Evolutionary conservation across 805 yeast species (phyloP), one percentile per base, ranked within the genome.

Genomic region (Tetrapisispora nanseiensis): DNA sequence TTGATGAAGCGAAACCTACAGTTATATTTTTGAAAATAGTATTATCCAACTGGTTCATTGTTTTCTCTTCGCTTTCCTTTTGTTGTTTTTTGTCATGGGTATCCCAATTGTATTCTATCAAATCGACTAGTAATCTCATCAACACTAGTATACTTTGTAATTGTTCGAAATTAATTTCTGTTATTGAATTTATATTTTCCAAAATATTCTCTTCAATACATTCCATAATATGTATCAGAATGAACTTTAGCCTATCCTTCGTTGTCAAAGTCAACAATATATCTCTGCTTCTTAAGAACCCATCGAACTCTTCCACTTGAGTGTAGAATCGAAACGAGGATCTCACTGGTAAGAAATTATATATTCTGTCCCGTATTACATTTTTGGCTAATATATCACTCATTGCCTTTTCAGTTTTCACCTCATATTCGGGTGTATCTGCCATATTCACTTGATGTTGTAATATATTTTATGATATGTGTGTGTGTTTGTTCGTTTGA

Each of bases 51-150:
- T 33, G 32, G 21, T 26, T 3, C 2, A 10, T 19, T 2, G 18
- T 15, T 33, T 24, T 39, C 44, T 35, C 55, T 47, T 11, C 57
- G 51, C 18, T 45, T 40, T 40, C 51, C 53, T 56, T 43, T 11
- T 43, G 35, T 2, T 40, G 27, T 2, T 26, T 40, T 11, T 59
- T 60, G 35, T 63, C 67, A 39, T 47, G 51, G 11, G 50, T 30
- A 20, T 56, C 62, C 72, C 72, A 68, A 39, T 55, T 56, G 18
- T 52, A 49, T 42, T 66, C 69, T 6, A 59, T 46, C n/a, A 66
- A 45, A 42, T 66, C 70, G 4, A 67, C 57, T 26, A 71, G 38
- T 21, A 72, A 55, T 40, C 67, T 55, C 8, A 69, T 45, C 3
- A 71, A 37, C 1, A 66, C 51, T n/a, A 63, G 49, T 1, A 69